A percentile compares a stretch with the other conserved stretches of the same genome.
Evolutionary conservation across 1,284 basidiomycete species (phyloP).

Genomic region (Cryptococcus sp.): DNA sequence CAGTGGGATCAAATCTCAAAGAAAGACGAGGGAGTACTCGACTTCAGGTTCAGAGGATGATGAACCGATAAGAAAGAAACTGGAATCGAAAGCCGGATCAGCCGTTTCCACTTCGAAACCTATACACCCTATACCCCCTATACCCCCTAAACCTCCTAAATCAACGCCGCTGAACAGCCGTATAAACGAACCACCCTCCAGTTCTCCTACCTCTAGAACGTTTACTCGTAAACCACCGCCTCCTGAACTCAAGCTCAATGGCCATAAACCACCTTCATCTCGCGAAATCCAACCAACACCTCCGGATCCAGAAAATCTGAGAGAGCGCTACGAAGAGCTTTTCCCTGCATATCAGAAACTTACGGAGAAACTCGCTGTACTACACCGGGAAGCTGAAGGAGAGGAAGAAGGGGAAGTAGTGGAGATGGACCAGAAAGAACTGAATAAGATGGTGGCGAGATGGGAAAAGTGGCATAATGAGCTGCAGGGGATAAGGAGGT

Average conservation of each 20-base stretch:
- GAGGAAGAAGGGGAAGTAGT: slow-evolving; percentile 12
- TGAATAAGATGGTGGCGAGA: slow-evolving; percentile 26
- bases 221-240: slow-evolving; percentile 9
- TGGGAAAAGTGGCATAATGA: slow-evolving; percentile 40
- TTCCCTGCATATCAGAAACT: slow-evolving; percentile 35
- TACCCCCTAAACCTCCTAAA: neutral
- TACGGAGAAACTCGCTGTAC: slow-evolving; percentile 17
- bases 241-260: slow-evolving; percentile 1
- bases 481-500: slow-evolving; percentile 32
- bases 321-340: slow-evolving; percentile 38
- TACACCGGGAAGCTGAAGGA: slow-evolving; percentile 24
- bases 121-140: neutral
- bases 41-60: neutral
- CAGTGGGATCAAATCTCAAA: too few species aligned
- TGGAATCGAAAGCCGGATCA: neutral
- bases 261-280: neutral
- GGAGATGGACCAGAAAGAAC: slow-evolving; percentile 13
- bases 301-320: slow-evolving; percentile 20
- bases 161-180: neutral
- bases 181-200: neutral
- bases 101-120: neutral
- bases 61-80: neutral
- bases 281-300: neutral
- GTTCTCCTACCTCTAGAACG: neutral
- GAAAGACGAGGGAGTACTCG: neutral